Evolutionary conservation across 2,329 filamentous ascomycete species (phyloP).

Genomic region (Penicillium palitans): DNA sequence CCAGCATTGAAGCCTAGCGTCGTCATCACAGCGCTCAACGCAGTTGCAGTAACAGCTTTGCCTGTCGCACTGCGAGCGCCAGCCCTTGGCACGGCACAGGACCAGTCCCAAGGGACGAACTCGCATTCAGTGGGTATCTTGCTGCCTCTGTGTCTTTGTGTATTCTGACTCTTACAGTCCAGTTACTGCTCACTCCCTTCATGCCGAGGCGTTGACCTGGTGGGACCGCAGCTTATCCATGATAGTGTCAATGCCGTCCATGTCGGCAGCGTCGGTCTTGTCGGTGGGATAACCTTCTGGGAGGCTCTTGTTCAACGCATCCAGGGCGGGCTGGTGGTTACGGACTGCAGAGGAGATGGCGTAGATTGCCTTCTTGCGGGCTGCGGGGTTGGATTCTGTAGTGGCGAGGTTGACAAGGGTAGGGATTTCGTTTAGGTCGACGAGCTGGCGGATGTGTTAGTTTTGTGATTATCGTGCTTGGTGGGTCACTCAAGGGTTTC

Average conservation of each 20-base stretch:
- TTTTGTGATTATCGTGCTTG: constrained; percentile 42
- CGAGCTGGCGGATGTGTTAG: constrained; percentile 42
- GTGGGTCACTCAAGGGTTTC: constrained; percentile 31
- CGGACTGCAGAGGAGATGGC: constrained; percentile 82
- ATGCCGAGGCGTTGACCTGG: constrained; percentile 30
- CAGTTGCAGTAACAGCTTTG: neutral
- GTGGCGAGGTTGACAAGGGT: constrained; percentile 66
- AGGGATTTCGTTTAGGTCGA: constrained; percentile 66
- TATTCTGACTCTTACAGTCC: constrained; percentile 3
- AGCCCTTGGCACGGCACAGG: neutral
- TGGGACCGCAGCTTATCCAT: constrained; percentile 65
- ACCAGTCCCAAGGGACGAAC: neutral
- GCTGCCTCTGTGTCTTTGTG: constrained; percentile 1
- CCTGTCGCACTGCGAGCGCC: neutral
- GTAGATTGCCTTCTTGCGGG: constrained; percentile 83
- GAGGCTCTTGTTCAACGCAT: constrained; percentile 66
- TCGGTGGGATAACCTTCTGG: constrained; percentile 60
- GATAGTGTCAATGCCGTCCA: constrained; percentile 78
- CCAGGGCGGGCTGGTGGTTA: constrained; percentile 79
- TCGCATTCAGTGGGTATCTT: neutral
- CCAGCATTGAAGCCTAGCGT: neutral
- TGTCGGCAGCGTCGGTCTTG: constrained; percentile 77
- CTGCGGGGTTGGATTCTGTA: constrained; percentile 60
- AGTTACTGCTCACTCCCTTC: constrained; percentile 4
- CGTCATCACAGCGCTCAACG: neutral